A percentile compares a stretch with the other conserved stretches of the same genome.
Conservation (phyloP, 345 rosid species). For the Aquilaria sinensis region DNA sequence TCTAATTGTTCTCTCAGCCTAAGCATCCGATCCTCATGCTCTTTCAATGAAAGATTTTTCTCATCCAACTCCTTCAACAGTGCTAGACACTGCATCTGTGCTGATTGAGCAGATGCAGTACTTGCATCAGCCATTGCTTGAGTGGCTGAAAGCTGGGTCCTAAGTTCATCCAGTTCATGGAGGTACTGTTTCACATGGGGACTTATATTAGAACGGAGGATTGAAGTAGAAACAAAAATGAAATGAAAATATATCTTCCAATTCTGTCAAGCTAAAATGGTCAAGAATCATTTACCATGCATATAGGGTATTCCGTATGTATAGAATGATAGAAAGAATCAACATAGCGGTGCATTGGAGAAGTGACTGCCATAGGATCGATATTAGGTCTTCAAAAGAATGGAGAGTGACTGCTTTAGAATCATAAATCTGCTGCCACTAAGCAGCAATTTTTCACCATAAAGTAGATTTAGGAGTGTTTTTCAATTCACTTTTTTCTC, state of each 20-base stretch:
- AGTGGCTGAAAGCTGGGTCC: constrained; percentile 56
- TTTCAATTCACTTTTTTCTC: too few species aligned
- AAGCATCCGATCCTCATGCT: constrained; percentile 64
- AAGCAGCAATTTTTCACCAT: too few species aligned
- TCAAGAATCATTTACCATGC: too few species aligned
- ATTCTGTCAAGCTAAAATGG: too few species aligned
- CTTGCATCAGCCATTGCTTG: constrained; percentile 75
- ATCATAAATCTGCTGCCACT: too few species aligned
- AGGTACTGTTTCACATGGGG: constrained; percentile 42
- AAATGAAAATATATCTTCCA: background rate
- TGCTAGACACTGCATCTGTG: constrained; percentile 55
- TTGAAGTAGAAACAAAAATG: background rate
- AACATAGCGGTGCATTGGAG: too few species aligned
- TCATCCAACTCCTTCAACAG: constrained; percentile 55
- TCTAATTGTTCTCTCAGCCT: constrained; percentile 56
- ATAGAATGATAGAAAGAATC: too few species aligned
- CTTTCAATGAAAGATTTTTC: constrained; percentile 51
- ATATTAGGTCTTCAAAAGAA: too few species aligned
- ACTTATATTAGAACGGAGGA: constrained; percentile 11
- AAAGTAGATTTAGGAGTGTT: too few species aligned
- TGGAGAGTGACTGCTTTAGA: too few species aligned
- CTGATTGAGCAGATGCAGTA: constrained; percentile 74
- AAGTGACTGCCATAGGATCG: too few species aligned
- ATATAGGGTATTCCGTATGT: too few species aligned
- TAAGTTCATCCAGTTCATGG: constrained; percentile 51